Evolutionary conservation across 1,284 basidiomycete species (phyloP), one percentile per base, ranked within the genome.

Genomic region (Microbotryomycetes sp.): DNA sequence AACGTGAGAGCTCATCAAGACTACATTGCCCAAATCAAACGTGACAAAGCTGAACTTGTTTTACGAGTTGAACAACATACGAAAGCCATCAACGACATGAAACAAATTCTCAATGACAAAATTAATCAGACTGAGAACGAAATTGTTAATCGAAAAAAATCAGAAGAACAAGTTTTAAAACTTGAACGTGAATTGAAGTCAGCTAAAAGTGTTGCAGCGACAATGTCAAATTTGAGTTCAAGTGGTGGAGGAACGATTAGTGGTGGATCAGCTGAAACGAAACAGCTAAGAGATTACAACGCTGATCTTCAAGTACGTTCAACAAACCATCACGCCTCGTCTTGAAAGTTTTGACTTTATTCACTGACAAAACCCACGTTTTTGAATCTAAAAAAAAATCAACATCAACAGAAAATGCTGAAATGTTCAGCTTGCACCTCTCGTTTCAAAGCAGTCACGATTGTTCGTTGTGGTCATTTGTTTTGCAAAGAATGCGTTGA

Each of bases 341-440:
- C 12, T 7, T 12, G 36, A n/a, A n/a, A n/a, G 25, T 28, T 32
- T 25, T 42, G 45, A 4, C 23, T 45, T 42, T 7, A 5, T 45
- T 25, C 47, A 5, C 1, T 9, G 31, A 15, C 2, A 4, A 26
- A 36, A 42, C 48, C 15, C 6, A 23, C 6, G 25, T 22, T 61
- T 42, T 19, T 54, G 12, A 28, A 45, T 45, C 19, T 58, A 49
- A 32, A 6, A 48, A 29, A 6, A 9, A 29, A n/a, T 30, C 26
- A n/a, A n/a, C 9, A 22, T 9, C 47, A 23, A 9, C 75, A 94
- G 91, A 83, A 82, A 75, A 79, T 97, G 49, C 81, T 98, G 51
- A 87, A 89, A 72, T 99, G 96, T 77, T 92, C 90, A 25, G 91
- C 89, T 9, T 99, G 94, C 79, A 84, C 86, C 66, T 81, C 84